phyloP scores from a whole-genome alignment of 2,329 filamentous ascomycete genomes.

The Penicillium occitanis region DNA sequence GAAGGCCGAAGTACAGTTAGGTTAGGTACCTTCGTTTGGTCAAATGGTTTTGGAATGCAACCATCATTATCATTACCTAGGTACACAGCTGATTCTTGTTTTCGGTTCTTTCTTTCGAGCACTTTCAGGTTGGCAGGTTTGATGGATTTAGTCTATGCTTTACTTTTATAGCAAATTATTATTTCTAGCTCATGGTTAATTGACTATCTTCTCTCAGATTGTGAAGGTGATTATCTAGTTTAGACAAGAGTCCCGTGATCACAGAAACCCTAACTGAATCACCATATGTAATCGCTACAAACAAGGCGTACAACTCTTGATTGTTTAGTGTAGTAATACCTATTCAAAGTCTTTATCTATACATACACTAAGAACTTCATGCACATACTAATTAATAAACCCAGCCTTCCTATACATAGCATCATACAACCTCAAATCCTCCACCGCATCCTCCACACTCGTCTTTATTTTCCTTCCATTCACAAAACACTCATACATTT shows the following conservation, averaged over 20 bases:
- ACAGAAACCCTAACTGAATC: constrained; percentile 3
- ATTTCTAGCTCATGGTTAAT: background rate
- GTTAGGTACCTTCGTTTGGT: background rate
- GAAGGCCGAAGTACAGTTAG: constrained; percentile 14
- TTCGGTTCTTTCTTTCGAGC: background rate
- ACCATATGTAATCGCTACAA: background rate
- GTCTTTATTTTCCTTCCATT: constrained; percentile 35
- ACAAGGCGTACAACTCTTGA: background rate
- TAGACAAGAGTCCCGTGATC: constrained; percentile 4
- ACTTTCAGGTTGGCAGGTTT: background rate
- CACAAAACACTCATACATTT: constrained; percentile 38
- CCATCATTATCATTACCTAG: background rate
- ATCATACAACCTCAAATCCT: constrained; percentile 38
- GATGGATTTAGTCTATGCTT: background rate
- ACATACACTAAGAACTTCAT: background rate
- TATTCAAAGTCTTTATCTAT: background rate
- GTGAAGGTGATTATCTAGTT: background rate
- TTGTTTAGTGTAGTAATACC: background rate
- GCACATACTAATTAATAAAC: constrained; percentile 27
- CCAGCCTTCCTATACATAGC: constrained; percentile 40
- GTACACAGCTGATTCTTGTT: background rate
- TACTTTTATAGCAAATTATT: background rate
- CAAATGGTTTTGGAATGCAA: background rate
- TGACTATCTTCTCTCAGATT: background rate
- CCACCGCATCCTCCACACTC: constrained; percentile 36